Percentiles rank a stretch among this genome's conserved stretches.
These are phyloP conservation scores for Tilletia setariae DNA, from an alignment of 1,284 basidiomycete genomes.

Conservation along the genomic window DNA sequence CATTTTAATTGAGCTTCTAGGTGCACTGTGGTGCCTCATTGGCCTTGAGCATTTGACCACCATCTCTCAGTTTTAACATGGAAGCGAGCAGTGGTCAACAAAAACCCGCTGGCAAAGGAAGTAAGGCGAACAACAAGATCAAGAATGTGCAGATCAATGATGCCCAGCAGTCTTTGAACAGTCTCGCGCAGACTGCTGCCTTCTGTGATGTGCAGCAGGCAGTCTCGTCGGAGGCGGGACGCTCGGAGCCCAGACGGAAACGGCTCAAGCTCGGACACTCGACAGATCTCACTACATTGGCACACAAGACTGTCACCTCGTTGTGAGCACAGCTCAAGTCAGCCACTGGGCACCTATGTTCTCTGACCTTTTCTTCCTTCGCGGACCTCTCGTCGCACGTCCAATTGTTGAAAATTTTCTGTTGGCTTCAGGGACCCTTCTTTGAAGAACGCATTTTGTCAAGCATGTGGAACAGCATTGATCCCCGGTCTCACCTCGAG, in stretches of 20 bases:
- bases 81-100: no score
- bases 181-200: neutral
- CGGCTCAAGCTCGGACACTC: neutral
- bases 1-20: no score
- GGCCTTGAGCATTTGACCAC: no score
- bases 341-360: no score
- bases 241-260: neutral
- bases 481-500: conserved; percentile 2
- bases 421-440: neutral
- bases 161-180: neutral
- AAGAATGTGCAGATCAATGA: neutral
- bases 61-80: no score
- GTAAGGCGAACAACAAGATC: neutral
- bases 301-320: conserved; percentile 8
- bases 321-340: neutral
- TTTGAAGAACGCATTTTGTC: neutral
- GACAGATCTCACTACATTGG: neutral
- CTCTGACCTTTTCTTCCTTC: no score
- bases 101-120: no score
- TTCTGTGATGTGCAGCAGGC: neutral
- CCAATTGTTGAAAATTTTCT: neutral
- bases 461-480: neutral
- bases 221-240: neutral
- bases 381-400: neutral
- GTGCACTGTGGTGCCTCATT: no score